Percentiles rank a stretch among this genome's conserved stretches.
Evolutionary conservation across 2,329 filamentous ascomycete species (phyloP).

Genomic region (Cercospora brassicicola): DNA sequence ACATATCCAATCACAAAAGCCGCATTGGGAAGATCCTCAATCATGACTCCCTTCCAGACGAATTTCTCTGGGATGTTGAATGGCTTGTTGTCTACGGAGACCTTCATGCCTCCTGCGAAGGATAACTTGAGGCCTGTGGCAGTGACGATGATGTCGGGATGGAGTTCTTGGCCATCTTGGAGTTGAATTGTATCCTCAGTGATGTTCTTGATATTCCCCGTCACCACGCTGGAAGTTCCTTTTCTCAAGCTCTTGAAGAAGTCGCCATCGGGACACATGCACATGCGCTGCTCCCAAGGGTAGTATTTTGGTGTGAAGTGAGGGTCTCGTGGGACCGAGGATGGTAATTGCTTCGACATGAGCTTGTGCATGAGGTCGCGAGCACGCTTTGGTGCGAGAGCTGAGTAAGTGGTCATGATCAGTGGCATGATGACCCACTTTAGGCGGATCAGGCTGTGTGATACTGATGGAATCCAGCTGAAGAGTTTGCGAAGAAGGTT

Average conservation of each 20-base stretch:
- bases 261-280: conserved; percentile 63
- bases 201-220: conserved; percentile 56
- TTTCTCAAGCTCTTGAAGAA: conserved; percentile 56
- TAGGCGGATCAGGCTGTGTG: conserved; percentile 38
- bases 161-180: conserved; percentile 44
- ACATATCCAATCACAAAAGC: conserved; percentile 61
- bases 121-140: conserved; percentile 62
- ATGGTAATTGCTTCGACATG: conserved; percentile 49
- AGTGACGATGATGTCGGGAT: conserved; percentile 64
- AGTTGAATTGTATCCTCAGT: conserved; percentile 52
- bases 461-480: conserved; percentile 29
- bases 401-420: conserved; percentile 39
- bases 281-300: conserved; percentile 71
- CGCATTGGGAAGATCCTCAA: conserved; percentile 63
- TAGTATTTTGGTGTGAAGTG: conserved; percentile 52
- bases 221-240: conserved; percentile 56
- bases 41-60: conserved; percentile 62
- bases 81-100: conserved; percentile 54
- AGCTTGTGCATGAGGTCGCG: conserved; percentile 45
- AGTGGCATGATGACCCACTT: conserved; percentile 41
- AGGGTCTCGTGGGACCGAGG: conserved; percentile 42
- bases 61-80: conserved; percentile 53
- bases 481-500: conserved; percentile 28
- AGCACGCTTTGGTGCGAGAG: conserved; percentile 36
- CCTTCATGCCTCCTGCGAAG: conserved; percentile 52